These are phyloP conservation scores for Rhipidocladum racemiflorum DNA, from an alignment of 176 grass and related monocot species.

Conservation along the genomic window DNA sequence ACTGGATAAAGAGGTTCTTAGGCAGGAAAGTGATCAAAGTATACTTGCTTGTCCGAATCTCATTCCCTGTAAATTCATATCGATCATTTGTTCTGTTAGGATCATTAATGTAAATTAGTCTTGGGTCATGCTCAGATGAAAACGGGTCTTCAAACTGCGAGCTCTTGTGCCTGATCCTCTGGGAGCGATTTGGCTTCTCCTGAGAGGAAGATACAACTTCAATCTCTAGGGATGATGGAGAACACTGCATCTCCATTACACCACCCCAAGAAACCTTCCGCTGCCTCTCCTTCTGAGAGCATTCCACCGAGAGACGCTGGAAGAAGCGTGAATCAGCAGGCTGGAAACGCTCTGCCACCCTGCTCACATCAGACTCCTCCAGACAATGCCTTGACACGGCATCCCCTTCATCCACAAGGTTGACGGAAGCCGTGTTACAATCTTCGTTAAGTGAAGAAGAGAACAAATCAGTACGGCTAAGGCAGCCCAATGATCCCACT, in stretches of 20 bases:
- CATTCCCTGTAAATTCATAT: slow-evolving; percentile 95
- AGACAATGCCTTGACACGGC: slow-evolving; percentile 11
- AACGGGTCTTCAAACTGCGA: slow-evolving; percentile 67
- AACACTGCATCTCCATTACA: slow-evolving; percentile 70
- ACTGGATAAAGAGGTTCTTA: slow-evolving; percentile 98
- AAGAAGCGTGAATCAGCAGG: slow-evolving; percentile 70
- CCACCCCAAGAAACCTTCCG: slow-evolving; percentile 53
- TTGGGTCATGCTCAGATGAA: slow-evolving; percentile 75
- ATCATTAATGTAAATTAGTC: slow-evolving; percentile 88
- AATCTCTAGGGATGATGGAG: slow-evolving; percentile 62
- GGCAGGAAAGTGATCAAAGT: slow-evolving; percentile 94
- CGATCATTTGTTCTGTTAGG: slow-evolving; percentile 84
- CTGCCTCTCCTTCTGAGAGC: slow-evolving; percentile 68
- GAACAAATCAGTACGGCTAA: slow-evolving; percentile 51
- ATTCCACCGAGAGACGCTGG: slow-evolving; percentile 62
- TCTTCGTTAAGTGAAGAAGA: slow-evolving; percentile 65
- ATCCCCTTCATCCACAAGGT: slow-evolving; percentile 50
- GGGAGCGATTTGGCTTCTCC: slow-evolving; percentile 63
- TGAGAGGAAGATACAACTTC: slow-evolving; percentile 48
- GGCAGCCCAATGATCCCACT: slow-evolving; percentile 46
- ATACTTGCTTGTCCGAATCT: slow-evolving; percentile 99
- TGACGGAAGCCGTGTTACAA: slow-evolving; percentile 43
- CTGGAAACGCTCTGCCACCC: slow-evolving; percentile 43
- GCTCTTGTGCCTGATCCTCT: slow-evolving; percentile 63
- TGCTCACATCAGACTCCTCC: slow-evolving; percentile 48